A percentile compares a stretch with the other conserved stretches of the same genome.
Conservation (phyloP, 2,329 filamentous ascomycete species). For the Boeremia lycopersici region DNA sequence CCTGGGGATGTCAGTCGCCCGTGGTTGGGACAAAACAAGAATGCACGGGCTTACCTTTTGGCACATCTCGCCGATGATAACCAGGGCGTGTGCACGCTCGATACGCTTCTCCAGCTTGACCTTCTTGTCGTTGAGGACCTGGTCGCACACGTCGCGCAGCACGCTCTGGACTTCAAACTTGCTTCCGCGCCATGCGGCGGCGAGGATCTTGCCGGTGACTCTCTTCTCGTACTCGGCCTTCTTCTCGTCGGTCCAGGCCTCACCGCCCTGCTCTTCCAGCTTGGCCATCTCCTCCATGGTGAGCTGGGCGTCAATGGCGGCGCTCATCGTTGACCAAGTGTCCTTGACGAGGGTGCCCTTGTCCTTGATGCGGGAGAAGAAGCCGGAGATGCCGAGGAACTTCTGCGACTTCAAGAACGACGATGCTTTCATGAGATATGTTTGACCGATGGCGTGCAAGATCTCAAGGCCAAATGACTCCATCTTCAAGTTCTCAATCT, state of each 20-base stretch:
- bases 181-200: constrained; percentile 92
- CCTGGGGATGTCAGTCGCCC: constrained; percentile 58
- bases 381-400: constrained; percentile 92
- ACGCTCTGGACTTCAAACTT: constrained; percentile 99
- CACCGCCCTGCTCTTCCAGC: constrained; percentile 90
- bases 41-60: constrained; percentile 67
- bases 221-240: constrained; percentile 93
- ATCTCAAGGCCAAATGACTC: constrained; percentile 98
- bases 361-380: constrained; percentile 92
- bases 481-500: constrained; percentile 99
- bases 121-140: constrained; percentile 78
- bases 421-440: constrained; percentile 86
- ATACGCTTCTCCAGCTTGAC: constrained; percentile 83
- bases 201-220: constrained; percentile 97
- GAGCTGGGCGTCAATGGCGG: constrained; percentile 94
- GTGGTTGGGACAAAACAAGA: neutral
- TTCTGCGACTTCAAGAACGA: constrained; percentile 93
- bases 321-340: constrained; percentile 96
- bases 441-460: constrained; percentile 89
- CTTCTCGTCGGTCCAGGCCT: constrained; percentile 98
- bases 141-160: constrained; percentile 90
- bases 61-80: constrained; percentile 89
- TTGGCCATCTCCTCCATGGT: constrained; percentile 99
- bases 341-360: constrained; percentile 97
- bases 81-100: constrained; percentile 86